Evolutionary conservation across 176 grass and related monocot species (phyloP).

Genomic region (Oryza rufipogon): DNA sequence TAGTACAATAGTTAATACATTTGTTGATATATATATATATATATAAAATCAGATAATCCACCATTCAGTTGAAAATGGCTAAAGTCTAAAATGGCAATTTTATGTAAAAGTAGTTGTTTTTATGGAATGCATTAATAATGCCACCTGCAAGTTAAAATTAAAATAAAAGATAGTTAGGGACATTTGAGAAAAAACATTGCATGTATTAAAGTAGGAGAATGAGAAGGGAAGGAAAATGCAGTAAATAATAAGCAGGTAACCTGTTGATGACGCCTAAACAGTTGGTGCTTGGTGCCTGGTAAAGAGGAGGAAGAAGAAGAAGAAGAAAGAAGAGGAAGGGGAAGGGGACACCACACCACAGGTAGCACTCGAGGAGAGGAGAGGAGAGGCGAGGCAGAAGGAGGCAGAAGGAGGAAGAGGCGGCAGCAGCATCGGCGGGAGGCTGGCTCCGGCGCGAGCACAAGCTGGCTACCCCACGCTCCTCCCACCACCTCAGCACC

Average conservation of each 20-base stretch:
- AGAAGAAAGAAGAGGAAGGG: background rate
- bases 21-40: too few species aligned
- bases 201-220: background rate
- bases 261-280: too few species aligned
- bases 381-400: background rate
- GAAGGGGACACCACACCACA: too few species aligned
- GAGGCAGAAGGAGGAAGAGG: background rate
- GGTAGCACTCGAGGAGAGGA: too few species aligned
- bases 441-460: background rate
- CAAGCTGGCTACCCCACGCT: conserved; percentile 62
- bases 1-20: too few species aligned
- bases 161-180: background rate
- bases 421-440: too few species aligned
- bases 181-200: background rate
- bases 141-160: background rate
- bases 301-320: too few species aligned
- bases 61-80: too few species aligned
- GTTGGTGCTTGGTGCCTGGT: too few species aligned
- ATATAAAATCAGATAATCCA: too few species aligned
- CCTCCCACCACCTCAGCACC: conserved; percentile 21
- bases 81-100: background rate
- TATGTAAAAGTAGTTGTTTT: background rate
- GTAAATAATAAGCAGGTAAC: too few species aligned
- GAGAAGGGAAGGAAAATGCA: background rate
- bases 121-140: background rate